Evolutionary conservation across 768 basidiomycete species (phyloP).

Genomic region (Rhodotorula sphaerocarpa): DNA sequence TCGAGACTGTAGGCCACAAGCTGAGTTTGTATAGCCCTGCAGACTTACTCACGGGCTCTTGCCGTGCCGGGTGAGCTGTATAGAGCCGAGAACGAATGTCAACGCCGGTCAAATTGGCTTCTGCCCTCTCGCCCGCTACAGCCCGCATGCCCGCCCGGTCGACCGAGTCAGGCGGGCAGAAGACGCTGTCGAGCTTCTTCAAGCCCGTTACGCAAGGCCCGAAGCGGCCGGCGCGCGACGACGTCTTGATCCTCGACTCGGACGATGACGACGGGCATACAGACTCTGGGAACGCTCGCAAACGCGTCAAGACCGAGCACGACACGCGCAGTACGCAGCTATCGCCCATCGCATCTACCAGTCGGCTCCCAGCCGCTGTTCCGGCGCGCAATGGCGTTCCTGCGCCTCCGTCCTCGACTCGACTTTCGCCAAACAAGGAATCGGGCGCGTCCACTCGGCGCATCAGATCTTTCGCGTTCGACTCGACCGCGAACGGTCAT

Average conservation of each 20-base stretch:
- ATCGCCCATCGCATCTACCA: slow-evolving; percentile 6
- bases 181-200: slow-evolving; percentile 22
- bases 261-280: slow-evolving; percentile 9
- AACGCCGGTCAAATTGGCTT: background rate
- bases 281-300: background rate
- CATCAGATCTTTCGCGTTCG: slow-evolving; percentile 9
- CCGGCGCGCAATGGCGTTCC: no score
- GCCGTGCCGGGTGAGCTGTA: no score
- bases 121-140: background rate
- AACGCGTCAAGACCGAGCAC: slow-evolving; percentile 22
- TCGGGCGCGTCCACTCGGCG: background rate
- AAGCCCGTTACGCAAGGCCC: background rate
- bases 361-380: background rate
- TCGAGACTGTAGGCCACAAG: no score
- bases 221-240: background rate
- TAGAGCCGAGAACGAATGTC: background rate
- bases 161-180: background rate
- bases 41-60: no score
- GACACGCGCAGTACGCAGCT: no score
- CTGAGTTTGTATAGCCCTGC: no score
- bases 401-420: no score
- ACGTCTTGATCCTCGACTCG: slow-evolving; percentile 11
- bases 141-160: slow-evolving; percentile 1
- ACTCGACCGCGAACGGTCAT: no score
- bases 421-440: no score